A percentile compares a stretch with the other conserved stretches of the same genome.
Evolutionary conservation across 495 filamentous ascomycete species (phyloP).

Genomic region (Talaromyces wortmannii): DNA sequence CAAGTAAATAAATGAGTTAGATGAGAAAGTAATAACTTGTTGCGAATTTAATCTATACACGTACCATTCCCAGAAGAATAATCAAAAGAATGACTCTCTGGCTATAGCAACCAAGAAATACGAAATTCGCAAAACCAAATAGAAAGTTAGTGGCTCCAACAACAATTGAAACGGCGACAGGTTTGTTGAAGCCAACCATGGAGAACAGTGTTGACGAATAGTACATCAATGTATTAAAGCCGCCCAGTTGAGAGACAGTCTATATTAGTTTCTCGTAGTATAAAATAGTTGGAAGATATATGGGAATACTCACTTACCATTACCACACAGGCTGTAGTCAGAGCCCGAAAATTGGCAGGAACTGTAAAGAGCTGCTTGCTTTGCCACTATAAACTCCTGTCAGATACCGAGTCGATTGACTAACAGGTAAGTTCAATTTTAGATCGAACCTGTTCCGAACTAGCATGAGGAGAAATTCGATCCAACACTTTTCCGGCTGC

Average conservation of each 20-base stretch:
- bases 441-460: too few species aligned
- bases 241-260: slow-evolving; percentile 27
- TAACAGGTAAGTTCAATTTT: too few species aligned
- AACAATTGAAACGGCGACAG: slow-evolving; percentile 39
- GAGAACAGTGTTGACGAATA: slow-evolving; percentile 45
- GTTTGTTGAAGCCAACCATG: slow-evolving; percentile 42
- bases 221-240: slow-evolving; percentile 41
- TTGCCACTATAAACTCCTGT: slow-evolving; percentile 16
- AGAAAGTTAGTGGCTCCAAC: slow-evolving; percentile 46
- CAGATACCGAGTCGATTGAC: too few species aligned
- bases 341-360: slow-evolving; percentile 33
- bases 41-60: background rate
- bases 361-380: slow-evolving; percentile 37
- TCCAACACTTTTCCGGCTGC: too few species aligned
- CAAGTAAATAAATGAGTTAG: background rate
- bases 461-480: too few species aligned
- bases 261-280: background rate
- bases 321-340: slow-evolving; percentile 35
- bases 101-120: slow-evolving; percentile 37
- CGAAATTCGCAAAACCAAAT: slow-evolving; percentile 40
- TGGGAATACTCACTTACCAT: slow-evolving; percentile 20
- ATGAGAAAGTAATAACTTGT: background rate
- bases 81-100: slow-evolving; percentile 35
- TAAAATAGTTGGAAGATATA: background rate
- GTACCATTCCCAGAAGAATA: slow-evolving; percentile 34